Evolutionary conservation across 441 rosid species (phyloP).

Genomic region (Viola pubescens): DNA sequence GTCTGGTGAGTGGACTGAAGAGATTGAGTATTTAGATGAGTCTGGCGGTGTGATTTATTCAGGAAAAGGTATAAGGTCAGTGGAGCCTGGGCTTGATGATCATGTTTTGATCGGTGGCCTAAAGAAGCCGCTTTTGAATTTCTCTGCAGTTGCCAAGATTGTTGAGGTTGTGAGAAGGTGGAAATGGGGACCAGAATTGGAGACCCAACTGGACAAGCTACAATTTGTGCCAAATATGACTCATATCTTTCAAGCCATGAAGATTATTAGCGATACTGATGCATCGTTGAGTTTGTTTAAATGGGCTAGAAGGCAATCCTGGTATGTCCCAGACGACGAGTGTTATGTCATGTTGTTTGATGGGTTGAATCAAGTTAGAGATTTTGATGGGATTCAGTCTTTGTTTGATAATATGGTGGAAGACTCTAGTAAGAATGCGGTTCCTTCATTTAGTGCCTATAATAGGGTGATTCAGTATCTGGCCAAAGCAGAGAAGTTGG

Average conservation of each 20-base stretch:
- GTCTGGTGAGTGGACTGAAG: slow-evolving; percentile 65
- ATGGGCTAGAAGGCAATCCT: slow-evolving; percentile 83
- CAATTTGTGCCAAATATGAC: slow-evolving; percentile 81
- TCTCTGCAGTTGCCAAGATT: slow-evolving; percentile 76
- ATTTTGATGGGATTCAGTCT: slow-evolving; percentile 60
- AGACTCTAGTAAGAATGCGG: slow-evolving; percentile 36
- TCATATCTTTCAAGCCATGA: slow-evolving; percentile 65
- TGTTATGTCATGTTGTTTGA: slow-evolving; percentile 65
- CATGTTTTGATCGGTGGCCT: slow-evolving; percentile 79
- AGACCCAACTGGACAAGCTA: slow-evolving; percentile 69
- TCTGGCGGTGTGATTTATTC: slow-evolving; percentile 68
- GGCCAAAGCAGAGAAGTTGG: slow-evolving; percentile 88
- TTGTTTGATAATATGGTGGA: slow-evolving; percentile 81
- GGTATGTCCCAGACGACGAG: slow-evolving; percentile 61
- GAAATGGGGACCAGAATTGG: slow-evolving; percentile 97
- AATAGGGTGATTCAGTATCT: slow-evolving; percentile 78
- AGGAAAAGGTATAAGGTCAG: slow-evolving; percentile 76
- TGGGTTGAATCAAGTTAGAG: slow-evolving; percentile 52
- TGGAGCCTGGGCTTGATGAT: slow-evolving; percentile 78
- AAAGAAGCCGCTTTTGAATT: slow-evolving; percentile 69
- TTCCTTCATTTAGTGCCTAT: slow-evolving; percentile 42
- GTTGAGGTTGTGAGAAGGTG: slow-evolving; percentile 89
- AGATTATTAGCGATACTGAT: slow-evolving; percentile 50
- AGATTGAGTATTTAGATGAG: slow-evolving; percentile 83
- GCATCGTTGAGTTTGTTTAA: slow-evolving; percentile 66